Evolutionary conservation across 164 flowering plant genomes (phyloP), one percentile per base, ranked within the genome.

Genomic region (Brasenia schreberi): DNA sequence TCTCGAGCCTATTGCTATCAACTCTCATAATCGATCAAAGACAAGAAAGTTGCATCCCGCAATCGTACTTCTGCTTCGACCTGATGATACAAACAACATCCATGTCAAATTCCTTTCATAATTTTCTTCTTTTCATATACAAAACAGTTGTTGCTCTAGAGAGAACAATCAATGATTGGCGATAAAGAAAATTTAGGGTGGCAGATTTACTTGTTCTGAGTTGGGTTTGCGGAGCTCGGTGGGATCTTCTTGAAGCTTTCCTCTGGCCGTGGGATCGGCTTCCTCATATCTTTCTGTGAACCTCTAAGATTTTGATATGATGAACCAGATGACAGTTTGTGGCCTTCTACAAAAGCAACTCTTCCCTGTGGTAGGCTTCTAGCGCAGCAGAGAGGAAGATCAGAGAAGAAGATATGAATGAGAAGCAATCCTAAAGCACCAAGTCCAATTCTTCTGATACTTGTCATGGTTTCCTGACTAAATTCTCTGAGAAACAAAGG

Each of bases 171-270:
- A 33, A 44, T n/a, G 2, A 65, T 52, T 49, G 12, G 42, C 5
- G 58, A 19, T 18, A 27, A 33, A 10, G 43, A 19, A 18, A 17
- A 16, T 43, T 18, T 9, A 17, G 42, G 63, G 18, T 1, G 16
- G 12, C 58, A 11, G 63, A 19, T 65, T 80, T 81, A 87, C 89
- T 82, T 87, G 79, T 85, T 85, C 78, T 85, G 89, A 1, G 75
- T 87, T 1, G 92, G 92, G 72, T 87, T 85, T 7, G 84, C 74
- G 45, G 65, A 64, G 72, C 82, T 83, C 19, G 80, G 84, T 58
- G 87, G 92, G 64, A 87, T 75, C 44, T 68, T 66, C 61, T 84
- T 19, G 45, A 79, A 75, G 73, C 86, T 82, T 0, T 82, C 70
- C 0, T 60, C 68, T 18, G 71, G 76, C 64, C 77, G 61, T 81